phyloP scores from a whole-genome alignment of 2,329 filamentous ascomycete species.

The Aureobasidium leucospermi region DNA sequence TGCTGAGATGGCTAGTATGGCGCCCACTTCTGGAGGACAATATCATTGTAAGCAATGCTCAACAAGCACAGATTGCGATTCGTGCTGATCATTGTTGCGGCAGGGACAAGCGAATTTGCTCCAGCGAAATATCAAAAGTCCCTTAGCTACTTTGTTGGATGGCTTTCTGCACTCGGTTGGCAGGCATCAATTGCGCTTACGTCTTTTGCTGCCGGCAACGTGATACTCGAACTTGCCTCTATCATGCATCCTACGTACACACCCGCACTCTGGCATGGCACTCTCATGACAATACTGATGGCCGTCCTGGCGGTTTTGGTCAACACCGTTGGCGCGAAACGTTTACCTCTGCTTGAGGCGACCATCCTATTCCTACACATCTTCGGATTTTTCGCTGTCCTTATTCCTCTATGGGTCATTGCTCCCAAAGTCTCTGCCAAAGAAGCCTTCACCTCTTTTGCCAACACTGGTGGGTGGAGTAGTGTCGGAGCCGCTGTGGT shows the following conservation, averaged over 20 bases:
- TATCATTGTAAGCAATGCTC: background rate
- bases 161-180: slow-evolving; percentile 36
- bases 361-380: slow-evolving; percentile 24
- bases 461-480: slow-evolving; percentile 39
- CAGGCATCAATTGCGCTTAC: slow-evolving; percentile 25
- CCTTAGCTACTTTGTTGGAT: slow-evolving; percentile 31
- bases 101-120: slow-evolving; percentile 29
- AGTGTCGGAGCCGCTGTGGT: slow-evolving; percentile 22
- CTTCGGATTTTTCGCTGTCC: slow-evolving; percentile 18
- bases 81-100: background rate
- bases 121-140: slow-evolving; percentile 28
- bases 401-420: slow-evolving; percentile 31
- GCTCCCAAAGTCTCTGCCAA: slow-evolving; percentile 34
- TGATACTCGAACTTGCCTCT: slow-evolving; percentile 11
- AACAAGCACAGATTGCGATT: background rate
- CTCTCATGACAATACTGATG: slow-evolving; percentile 20
- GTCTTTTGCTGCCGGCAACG: slow-evolving; percentile 13
- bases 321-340: slow-evolving; percentile 28
- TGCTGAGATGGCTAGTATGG: slow-evolving; percentile 29
- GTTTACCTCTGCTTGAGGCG: slow-evolving; percentile 20
- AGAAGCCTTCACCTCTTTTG: slow-evolving; percentile 42
- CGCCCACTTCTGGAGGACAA: slow-evolving; percentile 29
- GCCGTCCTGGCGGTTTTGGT: slow-evolving; percentile 24
- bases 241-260: slow-evolving; percentile 13
- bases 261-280: slow-evolving; percentile 21